Evolutionary conservation across 805 yeast species (phyloP), one percentile per base, ranked within the genome.

Genomic region (Cyberlindnera xishuangbannaensis): DNA sequence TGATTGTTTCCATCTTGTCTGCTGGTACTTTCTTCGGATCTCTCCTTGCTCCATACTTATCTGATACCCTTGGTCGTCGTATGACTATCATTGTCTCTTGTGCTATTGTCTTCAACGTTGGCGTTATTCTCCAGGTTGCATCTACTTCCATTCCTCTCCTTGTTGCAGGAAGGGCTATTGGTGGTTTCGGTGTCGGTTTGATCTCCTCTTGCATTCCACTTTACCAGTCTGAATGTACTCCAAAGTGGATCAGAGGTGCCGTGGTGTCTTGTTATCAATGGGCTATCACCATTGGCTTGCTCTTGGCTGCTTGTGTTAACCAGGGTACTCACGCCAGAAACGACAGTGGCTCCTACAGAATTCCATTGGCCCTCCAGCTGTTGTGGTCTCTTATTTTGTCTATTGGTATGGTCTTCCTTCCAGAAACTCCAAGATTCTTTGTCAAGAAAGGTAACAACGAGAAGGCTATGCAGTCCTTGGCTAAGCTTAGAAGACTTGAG

Each of bases 151-250:
- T 70, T 43, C 56, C 66, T 8, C 55, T 76, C 16, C 53, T 78
- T 13, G 69, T 78, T 43, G 76, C 71, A 11, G 88, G 88, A 24
- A 66, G 90, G 51, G 70, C 73, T 28, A 61, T 83, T 39, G 76
- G 80, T 23, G 90, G 88, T 24, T 42, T 78, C 12, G 83, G 85
- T 31, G 82, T 82, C 36, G 92, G 92, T 42, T 66, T 74, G 23
- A 64, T 82, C 19, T 76, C 88, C 14, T 78, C 86, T 15, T 66
- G 75, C 40, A 79, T 82, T 23, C 85, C 88, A 20, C 58, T 83
- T 44, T 82, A 81, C 56, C 84, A 80, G 62, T 78, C 87, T 18
- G 92, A 83, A 57, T 76, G 83, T 19, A 71, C 86, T 13, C 92
- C 90, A 25, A 76, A 71, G 49, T 77, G 82, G 68, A 72, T 82